Evolutionary conservation across 176 grass and related monocot species (phyloP), one percentile per base, ranked within the genome.

Genomic region (Eleusine indica): DNA sequence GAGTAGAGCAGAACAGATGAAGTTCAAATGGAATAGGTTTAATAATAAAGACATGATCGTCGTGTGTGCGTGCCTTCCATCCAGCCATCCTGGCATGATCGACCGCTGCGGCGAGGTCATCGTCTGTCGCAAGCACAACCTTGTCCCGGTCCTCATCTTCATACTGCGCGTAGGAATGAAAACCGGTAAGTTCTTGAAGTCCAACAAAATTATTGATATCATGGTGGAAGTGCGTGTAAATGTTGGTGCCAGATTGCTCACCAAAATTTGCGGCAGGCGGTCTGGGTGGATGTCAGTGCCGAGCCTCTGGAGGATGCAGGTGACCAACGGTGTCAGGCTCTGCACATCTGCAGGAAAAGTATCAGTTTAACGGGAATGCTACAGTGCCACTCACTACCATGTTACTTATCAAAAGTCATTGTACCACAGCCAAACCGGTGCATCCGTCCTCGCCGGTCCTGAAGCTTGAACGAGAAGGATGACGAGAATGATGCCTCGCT

Each of bases 61-160:
- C 63, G 9, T 3, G 3, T 3, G 0, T 56, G 67, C 79, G 13
- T 92, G 82, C 94, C 94, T 97, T 97, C 91, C 87, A 94, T 57
- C 94, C 90, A 47, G 86, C 90, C 40, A 94, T 81, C 84, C 92
- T 90, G 14, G 94, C 94, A 54, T 97, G 92, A 32, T 94, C 94
- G 15, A 94, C 86, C 47, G 92, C 94, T 25, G 92, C 90, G 51
- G 69, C 78, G 42, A 97, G 89, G 52, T 97, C 92, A 14, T 85
- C 87, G 46, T 94, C 92, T 1, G 90, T 94, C 30, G 90, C 87
- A 16, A 97, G 90, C 51, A 97, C 74, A 51, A 94, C 94, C 71
- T 79, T 94, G 84, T 97, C 94, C 30, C 40, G 38, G 83, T 97
- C 94, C 70, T 97, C 92, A 47, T 97, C 94, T 83, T 94, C 92